Evolutionary conservation across 768 basidiomycete species (phyloP).

Genomic region (Amanita rubescens): DNA sequence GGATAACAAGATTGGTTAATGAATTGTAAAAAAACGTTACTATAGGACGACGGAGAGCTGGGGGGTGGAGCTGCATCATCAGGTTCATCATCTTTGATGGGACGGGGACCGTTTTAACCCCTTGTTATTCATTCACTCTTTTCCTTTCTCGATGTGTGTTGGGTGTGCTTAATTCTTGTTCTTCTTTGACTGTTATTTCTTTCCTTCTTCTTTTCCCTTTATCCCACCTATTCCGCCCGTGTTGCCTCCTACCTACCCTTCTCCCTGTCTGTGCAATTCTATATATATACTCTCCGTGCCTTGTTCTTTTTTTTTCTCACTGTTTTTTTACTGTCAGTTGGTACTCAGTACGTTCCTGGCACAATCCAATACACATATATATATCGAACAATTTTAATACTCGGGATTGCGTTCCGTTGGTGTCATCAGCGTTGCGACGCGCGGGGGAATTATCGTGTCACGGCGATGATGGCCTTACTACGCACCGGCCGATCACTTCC

Average conservation of each 20-base stretch:
- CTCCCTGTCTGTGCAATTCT: constrained; percentile 6
- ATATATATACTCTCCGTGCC: constrained; percentile 6
- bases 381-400: no score
- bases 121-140: constrained; percentile 6
- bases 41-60: background rate
- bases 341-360: background rate
- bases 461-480: no score
- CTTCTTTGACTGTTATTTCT: constrained; percentile 4
- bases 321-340: background rate
- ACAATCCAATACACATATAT: background rate
- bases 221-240: constrained; percentile 1
- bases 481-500: no score
- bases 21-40: background rate
- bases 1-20: constrained; percentile 59
- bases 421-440: no score
- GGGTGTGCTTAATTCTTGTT: constrained; percentile 9
- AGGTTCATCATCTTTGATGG: background rate
- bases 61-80: background rate
- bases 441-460: no score
- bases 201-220: constrained; percentile 6
- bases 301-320: background rate
- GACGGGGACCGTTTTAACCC: background rate
- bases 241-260: constrained; percentile 3
- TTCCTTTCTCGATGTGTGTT: constrained; percentile 8
- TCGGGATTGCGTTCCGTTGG: no score